Conservation (phyloP, 1,284 basidiomycete species). For the Sporisorium scitamineum region DNA sequence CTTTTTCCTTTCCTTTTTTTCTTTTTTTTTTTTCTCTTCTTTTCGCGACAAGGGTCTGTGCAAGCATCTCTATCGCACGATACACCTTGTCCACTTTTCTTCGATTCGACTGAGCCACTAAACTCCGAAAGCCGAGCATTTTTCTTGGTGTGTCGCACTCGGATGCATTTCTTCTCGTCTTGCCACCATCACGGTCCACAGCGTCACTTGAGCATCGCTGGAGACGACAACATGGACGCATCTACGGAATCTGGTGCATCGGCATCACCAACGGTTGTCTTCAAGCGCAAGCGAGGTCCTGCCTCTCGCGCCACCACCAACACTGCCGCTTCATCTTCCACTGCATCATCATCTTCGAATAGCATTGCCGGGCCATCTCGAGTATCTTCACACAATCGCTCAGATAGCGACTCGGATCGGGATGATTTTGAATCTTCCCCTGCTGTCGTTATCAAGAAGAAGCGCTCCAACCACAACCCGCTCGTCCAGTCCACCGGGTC, state of each 20-base stretch:
- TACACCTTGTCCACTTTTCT: constrained; percentile 17
- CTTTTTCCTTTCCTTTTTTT: constrained; percentile 3
- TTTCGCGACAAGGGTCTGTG: constrained; percentile 20
- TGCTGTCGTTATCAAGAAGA: constrained; percentile 43
- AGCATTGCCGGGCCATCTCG: constrained; percentile 25
- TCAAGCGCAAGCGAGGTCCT: constrained; percentile 44
- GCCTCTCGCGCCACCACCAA: constrained; percentile 15
- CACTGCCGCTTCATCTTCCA: not conserved
- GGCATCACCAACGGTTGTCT: constrained; percentile 17
- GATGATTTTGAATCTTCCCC: constrained; percentile 12
- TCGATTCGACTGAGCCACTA: constrained; percentile 23
- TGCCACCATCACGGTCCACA: constrained; percentile 6
- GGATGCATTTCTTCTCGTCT: not conserved
- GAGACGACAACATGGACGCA: constrained; percentile 2
- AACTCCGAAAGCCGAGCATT: constrained; percentile 32
- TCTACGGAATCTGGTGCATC: constrained; percentile 2
- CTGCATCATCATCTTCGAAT: constrained; percentile 1
- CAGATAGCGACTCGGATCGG: constrained; percentile 17
- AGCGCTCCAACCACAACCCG: constrained; percentile 27
- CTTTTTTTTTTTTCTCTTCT: not conserved
- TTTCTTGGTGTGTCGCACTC: constrained; percentile 2
- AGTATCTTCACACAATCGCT: constrained; percentile 1
- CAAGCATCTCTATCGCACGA: constrained; percentile 22
- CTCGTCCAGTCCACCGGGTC: constrained; percentile 37
- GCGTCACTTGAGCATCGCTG: not conserved